phyloP scores from a whole-genome alignment of 306 rosid genomes.

The Pyrus pyrifolia region DNA sequence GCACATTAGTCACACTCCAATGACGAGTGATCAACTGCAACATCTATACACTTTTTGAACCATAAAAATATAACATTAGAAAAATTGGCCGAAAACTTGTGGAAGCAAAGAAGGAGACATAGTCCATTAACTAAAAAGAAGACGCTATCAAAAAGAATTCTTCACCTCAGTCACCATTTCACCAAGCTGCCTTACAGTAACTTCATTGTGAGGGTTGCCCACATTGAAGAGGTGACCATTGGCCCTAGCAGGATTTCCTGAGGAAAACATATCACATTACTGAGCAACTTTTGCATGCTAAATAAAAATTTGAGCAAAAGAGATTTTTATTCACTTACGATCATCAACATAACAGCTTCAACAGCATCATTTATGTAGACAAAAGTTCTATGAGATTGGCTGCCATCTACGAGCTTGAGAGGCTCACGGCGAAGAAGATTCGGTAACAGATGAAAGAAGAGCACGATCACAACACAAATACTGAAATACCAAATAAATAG shows the following conservation, averaged over 20 bases:
- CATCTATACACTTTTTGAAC: too few species aligned
- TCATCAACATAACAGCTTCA: slow-evolving; percentile 88
- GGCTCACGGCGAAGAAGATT: slow-evolving; percentile 87
- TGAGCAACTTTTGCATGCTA: slow-evolving; percentile 4
- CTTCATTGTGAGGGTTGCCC: slow-evolving; percentile 94
- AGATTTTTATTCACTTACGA: slow-evolving; percentile 33
- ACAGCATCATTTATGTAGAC: slow-evolving; percentile 81
- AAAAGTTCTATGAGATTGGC: slow-evolving; percentile 86
- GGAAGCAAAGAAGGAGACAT: too few species aligned
- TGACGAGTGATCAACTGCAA: too few species aligned
- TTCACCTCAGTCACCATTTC: slow-evolving; percentile 83
- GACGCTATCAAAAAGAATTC: not conserved
- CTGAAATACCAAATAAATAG: not conserved
- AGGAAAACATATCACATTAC: not conserved
- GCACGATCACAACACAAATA: slow-evolving; percentile 11
- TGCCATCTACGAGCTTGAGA: slow-evolving; percentile 92
- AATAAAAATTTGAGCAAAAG: not conserved
- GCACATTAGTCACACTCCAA: too few species aligned
- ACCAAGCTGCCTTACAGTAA: slow-evolving; percentile 91
- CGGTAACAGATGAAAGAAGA: slow-evolving; percentile 32
- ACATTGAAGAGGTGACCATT: slow-evolving; percentile 84
- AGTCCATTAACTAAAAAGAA: not conserved
- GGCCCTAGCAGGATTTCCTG: slow-evolving; percentile 88
- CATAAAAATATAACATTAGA: too few species aligned
- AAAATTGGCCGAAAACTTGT: too few species aligned